Evolutionary conservation across 345 rosid species (phyloP).

Genomic region (Psidium guajava): DNA sequence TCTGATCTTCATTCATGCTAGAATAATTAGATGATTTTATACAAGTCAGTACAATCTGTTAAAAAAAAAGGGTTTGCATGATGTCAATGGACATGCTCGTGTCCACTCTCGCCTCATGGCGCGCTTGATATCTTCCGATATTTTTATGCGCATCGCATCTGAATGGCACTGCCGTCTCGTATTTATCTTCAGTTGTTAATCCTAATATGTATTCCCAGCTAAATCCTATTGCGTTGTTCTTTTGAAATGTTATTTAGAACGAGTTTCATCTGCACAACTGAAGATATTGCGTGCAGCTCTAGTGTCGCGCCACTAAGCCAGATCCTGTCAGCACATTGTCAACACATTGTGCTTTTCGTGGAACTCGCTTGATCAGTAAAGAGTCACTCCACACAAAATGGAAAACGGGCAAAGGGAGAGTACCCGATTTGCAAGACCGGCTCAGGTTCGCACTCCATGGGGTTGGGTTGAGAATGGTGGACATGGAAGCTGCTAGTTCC

Average conservation of each 20-base stretch:
- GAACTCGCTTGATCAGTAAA: background rate
- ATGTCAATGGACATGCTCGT: background rate
- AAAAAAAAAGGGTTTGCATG: background rate
- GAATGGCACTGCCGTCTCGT: background rate
- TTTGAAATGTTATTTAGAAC: background rate
- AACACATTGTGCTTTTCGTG: background rate
- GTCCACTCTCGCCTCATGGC: background rate
- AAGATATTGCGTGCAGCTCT: background rate
- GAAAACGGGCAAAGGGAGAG: background rate
- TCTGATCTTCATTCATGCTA: background rate
- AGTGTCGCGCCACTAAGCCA: background rate
- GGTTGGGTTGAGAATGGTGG: constrained; percentile 35
- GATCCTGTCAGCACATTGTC: background rate
- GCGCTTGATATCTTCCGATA: background rate
- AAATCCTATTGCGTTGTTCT: background rate
- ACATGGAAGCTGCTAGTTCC: constrained; percentile 29
- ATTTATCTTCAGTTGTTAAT: background rate
- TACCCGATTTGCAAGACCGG: constrained; percentile 80
- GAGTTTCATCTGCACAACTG: background rate
- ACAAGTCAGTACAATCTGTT: background rate
- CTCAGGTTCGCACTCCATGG: constrained; percentile 43
- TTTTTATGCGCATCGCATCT: background rate
- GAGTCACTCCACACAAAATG: background rate
- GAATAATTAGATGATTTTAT: background rate
- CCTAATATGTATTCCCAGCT: background rate